Evolutionary conservation across 805 yeast genomes (phyloP), one percentile per base, ranked within the genome.

Genomic region (Kuraishia floccosa): DNA sequence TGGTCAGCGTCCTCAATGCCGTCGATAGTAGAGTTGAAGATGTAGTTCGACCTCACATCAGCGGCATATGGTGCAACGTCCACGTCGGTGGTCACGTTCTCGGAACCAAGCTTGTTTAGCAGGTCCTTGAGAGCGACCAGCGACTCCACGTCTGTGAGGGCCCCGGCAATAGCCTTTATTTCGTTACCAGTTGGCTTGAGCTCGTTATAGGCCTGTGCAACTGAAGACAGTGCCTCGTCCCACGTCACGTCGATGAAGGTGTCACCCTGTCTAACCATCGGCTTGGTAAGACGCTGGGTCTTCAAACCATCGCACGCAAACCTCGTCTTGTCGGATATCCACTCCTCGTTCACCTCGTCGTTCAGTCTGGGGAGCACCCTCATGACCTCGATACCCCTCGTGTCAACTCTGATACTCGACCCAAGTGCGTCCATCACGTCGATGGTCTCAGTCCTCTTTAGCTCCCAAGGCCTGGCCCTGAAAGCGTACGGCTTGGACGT

Each of bases 401-500:
- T 72, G 54, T 83, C 94, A 32, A 83, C 85, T 52, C 94, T 69
- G 41, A 83, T 71, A 47, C 76, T 80, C 26, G 89, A 77, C 17
- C 94, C 94, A 23, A 83, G 52, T 15, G 76, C 94, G 55, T 83
- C 94, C 60, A 75, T 56, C 10, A 83, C 91, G 54, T 83, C 94
- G 44, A 83, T 69, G 31, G 89, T 68, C 56, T 83, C 94, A 29
- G 93, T 82, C 64, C 82, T 75, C 63, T 82, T 83, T 52, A 84
- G 69, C 58, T 83, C 94, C 94, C 94, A 83, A 19, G 94, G 94
- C 52, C 94, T 72, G 11, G 94, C 93, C 50, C 73, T 76, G 68
- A 83, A 83, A n/a, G 94, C 86, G 47, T 83, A 83, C 17, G 94
- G 94, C 58, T 84, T 84, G 18, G 84, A 74, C 22, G 94, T 84